A percentile compares a stretch with the other conserved stretches of the same genome.
phyloP scores from a whole-genome alignment of 2,329 filamentous ascomycete genomes.

The Simplicillium sp. region DNA sequence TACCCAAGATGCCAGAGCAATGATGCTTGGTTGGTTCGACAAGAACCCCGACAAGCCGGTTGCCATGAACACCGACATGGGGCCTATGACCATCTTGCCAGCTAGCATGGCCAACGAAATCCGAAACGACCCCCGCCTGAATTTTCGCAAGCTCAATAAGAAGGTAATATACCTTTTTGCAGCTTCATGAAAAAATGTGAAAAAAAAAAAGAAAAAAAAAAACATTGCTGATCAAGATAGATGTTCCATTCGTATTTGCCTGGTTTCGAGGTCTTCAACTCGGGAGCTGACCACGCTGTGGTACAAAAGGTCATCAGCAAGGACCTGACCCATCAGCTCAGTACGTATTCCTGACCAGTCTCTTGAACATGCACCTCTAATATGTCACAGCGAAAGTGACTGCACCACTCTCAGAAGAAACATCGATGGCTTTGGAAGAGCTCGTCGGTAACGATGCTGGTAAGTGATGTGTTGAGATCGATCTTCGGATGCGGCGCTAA shows the following conservation, averaged over 20 bases:
- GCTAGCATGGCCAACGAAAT: conserved; percentile 10
- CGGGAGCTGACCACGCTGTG: conserved; percentile 2
- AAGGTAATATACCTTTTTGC: not conserved
- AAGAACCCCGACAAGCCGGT: conserved; percentile 5
- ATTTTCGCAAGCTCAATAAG: conserved; percentile 7
- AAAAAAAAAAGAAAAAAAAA: not conserved
- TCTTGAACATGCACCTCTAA: not conserved
- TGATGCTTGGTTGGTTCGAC: conserved; percentile 4
- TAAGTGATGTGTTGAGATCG: not conserved
- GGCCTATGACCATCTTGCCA: conserved; percentile 11
- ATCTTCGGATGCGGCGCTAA: not conserved
- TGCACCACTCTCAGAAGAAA: conserved; percentile 5
- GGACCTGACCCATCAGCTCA: conserved; percentile 10
- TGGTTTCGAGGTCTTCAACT: conserved; percentile 9
- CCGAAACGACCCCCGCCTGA: conserved; percentile 11
- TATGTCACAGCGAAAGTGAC: conserved; percentile 5
- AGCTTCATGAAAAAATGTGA: not conserved
- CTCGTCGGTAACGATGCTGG: conserved; percentile 4
- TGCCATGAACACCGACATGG: conserved; percentile 8
- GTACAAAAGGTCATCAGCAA: conserved; percentile 9
- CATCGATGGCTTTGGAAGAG: conserved; percentile 3
- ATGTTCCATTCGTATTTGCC: conserved; percentile 8
- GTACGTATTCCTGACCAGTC: not conserved
- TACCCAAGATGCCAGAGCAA: not conserved
- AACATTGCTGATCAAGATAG: not conserved